phyloP scores from a whole-genome alignment of 2,329 filamentous ascomycete species.

The Nemania diffusa region DNA sequence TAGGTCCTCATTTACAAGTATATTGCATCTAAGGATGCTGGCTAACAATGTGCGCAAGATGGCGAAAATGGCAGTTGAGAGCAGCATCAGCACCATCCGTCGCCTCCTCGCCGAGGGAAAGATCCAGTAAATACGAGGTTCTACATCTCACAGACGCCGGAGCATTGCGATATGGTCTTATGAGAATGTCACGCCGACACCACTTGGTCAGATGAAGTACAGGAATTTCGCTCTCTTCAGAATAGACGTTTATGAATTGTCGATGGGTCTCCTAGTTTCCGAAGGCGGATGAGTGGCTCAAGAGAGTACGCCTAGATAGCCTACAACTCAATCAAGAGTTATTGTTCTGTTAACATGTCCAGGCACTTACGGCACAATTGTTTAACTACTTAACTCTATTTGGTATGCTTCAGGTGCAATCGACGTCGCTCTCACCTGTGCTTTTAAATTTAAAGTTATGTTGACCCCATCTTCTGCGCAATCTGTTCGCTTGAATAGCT shows the following conservation, averaged over 20 bases:
- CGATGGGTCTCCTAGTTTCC: background rate
- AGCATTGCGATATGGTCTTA: background rate
- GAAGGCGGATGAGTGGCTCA: background rate
- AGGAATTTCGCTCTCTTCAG: background rate
- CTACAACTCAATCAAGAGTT: slow-evolving; percentile 21
- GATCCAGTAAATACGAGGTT: slow-evolving; percentile 35
- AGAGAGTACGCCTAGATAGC: slow-evolving; percentile 17
- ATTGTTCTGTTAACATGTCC: background rate
- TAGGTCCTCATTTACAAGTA: background rate
- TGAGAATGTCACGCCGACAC: background rate
- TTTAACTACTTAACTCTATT: background rate
- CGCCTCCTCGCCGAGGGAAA: slow-evolving; percentile 43
- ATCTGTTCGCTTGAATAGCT: slow-evolving; percentile 24
- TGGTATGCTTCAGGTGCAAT: background rate
- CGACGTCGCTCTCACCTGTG: background rate
- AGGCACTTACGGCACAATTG: background rate
- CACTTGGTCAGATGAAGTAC: slow-evolving; percentile 5
- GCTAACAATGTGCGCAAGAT: slow-evolving; percentile 36
- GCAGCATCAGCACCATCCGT: slow-evolving; percentile 48
- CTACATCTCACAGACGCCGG: background rate
- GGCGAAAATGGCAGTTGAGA: slow-evolving; percentile 47
- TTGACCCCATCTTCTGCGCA: slow-evolving; percentile 27
- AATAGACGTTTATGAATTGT: background rate
- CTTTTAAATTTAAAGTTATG: slow-evolving; percentile 1
- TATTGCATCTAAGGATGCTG: background rate